Base-by-base conservation (phyloP, 2,329 filamentous ascomycete species). In the Arthrobotrys sinensis region DNA sequence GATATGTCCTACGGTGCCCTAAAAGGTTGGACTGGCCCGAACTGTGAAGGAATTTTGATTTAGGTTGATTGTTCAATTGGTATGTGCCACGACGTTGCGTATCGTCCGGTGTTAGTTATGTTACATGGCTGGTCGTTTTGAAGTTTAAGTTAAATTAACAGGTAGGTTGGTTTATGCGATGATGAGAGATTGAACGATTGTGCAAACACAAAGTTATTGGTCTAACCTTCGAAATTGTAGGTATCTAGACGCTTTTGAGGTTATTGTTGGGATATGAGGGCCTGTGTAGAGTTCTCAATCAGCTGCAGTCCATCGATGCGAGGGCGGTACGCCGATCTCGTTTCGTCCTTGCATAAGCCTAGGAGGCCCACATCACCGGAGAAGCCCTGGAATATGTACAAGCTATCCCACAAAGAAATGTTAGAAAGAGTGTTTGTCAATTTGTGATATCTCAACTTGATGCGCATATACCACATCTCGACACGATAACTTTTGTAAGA, bases 101-200 rank as follows among this genome's bases (percentile, higher is more conserved):
- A 34, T 46, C 40, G 36, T 48, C n/a, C 3, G 57, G 4, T 40
- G 36, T 48, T 28, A 43, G 24, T 45, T n/a, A 52, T 16, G 24
- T 73, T 73, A 55, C 48, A 38, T 65, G 32, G 32, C 52, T 43
- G 10, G 55, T 43, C 55, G 36, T 16, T 57, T 60, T 66, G 55
- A 50, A 64, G 55, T 40, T 60, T 50, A 46, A 69, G 50, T 72
- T 45, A 65, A 73, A 66, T 73, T 65, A 65, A 40, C 55, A 72
- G 40, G 66, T 14, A 55, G 60, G 68, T 21, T 60, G 46, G 28
- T 73, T 60, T 50, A 73, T 73, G 62, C 69, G 60, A 52, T 28
- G 14, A 24, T 48, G 28, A 21, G 28, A 16, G 21, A 45, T 48
- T 14, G 10, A 8, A 48, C 10, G 14, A 46, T 64, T 64, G 60